Base-by-base conservation (phyloP, 306 rosid species). In the Citrullus mucosospermus region DNA sequence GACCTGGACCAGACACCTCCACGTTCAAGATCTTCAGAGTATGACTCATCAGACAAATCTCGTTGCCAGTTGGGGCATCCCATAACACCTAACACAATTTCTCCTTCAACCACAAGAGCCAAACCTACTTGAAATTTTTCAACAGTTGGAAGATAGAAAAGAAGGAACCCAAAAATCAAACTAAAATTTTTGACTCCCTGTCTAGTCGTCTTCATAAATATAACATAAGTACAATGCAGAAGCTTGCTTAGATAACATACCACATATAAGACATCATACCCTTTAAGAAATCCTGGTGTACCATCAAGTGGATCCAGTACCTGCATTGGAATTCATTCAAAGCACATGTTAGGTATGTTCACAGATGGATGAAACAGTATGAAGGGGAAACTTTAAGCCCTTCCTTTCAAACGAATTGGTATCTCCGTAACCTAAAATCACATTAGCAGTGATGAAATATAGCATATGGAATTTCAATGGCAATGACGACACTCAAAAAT, bases 241-340 rank as follows among this genome's bases (percentile, higher is more conserved):
- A 6, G 62, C 16, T 59, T 53, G 56, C 66, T 15, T 48, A 74
- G 69, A 11, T 80, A 30, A 76, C 96, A 75, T 85, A 91, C 98
- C 86, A 88, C 92, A 60, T 86, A 93, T 68, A 93, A 82, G 78
- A 92, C 93, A 69, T 81, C 85, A 78, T 81, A 77, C 85, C 88
- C 90, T 82, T 80, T 85, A 44, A 89, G 81, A 83, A 92, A 92
- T 78, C 97, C 97, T 39, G 90, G 86, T 34, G 97, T 95, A 55
- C 97, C 97, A 76, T 95, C 97, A 57, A 92, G 91, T 30, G 97
- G 99, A 87, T 95, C 97, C 80, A 92, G 89, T 65, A 95, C 87
- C 97, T 95, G 83, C 81, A 89, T 83, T 80, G 82, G 78, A 80
- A 16, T 63, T 78, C 67, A 53, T 66, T 43, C 41, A 30, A 75